These are phyloP conservation scores for Diophrys appendiculata DNA, from an alignment of 73 alveolate genomes.

Conservation along the genomic window DNA sequence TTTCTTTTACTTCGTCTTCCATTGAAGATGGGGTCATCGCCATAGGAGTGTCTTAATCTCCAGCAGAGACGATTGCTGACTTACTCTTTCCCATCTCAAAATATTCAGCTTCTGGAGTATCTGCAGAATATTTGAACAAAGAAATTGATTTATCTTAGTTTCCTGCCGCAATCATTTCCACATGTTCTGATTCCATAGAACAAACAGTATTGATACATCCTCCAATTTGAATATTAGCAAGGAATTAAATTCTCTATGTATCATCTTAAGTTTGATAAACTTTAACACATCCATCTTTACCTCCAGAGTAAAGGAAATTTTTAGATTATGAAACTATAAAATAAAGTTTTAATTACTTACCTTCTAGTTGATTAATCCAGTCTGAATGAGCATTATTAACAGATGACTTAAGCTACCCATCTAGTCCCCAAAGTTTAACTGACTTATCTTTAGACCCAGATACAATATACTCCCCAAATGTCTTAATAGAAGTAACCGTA, in stretches of 20 bases:
- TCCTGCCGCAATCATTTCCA: background rate
- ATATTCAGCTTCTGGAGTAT: background rate
- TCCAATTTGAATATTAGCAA: background rate
- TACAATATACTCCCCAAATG: conserved; percentile 33
- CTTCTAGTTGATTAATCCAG: conserved; percentile 48
- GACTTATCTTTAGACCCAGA: conserved; percentile 71
- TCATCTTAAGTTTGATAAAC: conserved; percentile 19
- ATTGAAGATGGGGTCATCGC: too few relatives aligned
- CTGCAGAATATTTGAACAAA: background rate
- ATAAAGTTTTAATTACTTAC: background rate
- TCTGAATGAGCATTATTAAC: conserved; percentile 46
- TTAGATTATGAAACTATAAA: conserved; percentile 13
- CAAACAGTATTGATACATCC: background rate
- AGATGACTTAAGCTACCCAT: conserved; percentile 6
- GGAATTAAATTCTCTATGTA: background rate
- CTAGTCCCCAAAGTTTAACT: conserved; percentile 52
- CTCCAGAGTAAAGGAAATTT: conserved; percentile 49
- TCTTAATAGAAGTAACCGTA: conserved; percentile 60
- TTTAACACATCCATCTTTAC: conserved; percentile 69
- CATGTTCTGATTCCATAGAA: background rate
- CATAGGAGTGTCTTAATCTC: too few relatives aligned
- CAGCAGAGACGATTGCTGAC: too few relatives aligned
- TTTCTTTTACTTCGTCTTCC: background rate
- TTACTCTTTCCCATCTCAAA: background rate
- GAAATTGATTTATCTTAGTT: background rate